Base-by-base conservation (phyloP, 1,139 yeast species). In the Candida sp. region DNA sequence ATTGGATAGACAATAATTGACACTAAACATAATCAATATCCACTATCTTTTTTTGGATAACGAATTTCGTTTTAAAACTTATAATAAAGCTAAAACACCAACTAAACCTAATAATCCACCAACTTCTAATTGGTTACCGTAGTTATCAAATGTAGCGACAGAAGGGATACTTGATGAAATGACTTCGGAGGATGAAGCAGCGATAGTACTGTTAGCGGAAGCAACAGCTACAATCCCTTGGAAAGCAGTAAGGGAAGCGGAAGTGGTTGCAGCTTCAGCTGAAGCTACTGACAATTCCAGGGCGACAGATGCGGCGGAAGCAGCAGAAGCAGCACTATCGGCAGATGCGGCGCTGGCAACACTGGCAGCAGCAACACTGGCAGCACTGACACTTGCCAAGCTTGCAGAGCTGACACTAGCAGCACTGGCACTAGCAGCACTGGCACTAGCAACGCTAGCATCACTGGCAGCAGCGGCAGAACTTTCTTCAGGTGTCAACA, bases 141-240 rank as follows among this genome's bases (percentile, higher is more conserved):
- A 58, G 52, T 69, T 64, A 49, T 57, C 60, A 68, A 19, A 21
- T 11, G 12, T 23, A 21, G 39, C 39, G 11, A 8, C 15, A 5
- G 34, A 19, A 52, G 53, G 63, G 43, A 21, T 19, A 11, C n/a
- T 15, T 12, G 51, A 46, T 42, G 57, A 25, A 2, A 25, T 3
- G 7, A 25, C 29, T 4, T 39, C 51, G 22, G 51, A 41, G 25
- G 51, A 42, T 23, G 56, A 37, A 21, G 54, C 38, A 30, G 50
- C 42, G 40, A 54, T 44, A 40, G 50, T 42, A 48, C 54, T 51
- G 51, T 61, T 46, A 36, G 61, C 53, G 6, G 34, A 27, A 43
- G 79, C 79, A 43, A 73, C 73, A 29, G 80, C 77, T 41, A 73
- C 54, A 38, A 75, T 65, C 46, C 81, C 79, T 46, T 64, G 62